Evolutionary conservation across 2,329 filamentous ascomycete species (phyloP).

Genomic region (Parastagonospora nodorum): DNA sequence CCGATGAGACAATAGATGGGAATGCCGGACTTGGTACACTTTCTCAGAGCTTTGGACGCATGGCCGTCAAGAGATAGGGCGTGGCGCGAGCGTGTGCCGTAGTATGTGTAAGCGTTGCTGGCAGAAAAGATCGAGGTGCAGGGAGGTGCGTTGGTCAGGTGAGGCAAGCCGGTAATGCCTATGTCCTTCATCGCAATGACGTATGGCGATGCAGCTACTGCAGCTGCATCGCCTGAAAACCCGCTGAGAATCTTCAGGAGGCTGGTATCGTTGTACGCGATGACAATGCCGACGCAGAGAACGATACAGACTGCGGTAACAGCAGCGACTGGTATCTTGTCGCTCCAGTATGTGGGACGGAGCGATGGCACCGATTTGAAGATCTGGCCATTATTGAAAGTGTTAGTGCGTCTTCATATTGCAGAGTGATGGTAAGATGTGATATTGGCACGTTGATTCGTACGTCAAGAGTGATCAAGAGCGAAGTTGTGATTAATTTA

Average conservation of each 20-base stretch:
- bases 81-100: slow-evolving; percentile 56
- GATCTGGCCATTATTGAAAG: no score
- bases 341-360: no score
- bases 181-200: slow-evolving; percentile 61
- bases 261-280: slow-evolving; percentile 71
- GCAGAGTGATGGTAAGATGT: no score
- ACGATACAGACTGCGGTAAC: slow-evolving; percentile 46
- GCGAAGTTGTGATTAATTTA: no score
- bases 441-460: no score
- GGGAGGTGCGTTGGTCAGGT: slow-evolving; percentile 61
- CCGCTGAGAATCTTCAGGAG: slow-evolving; percentile 60
- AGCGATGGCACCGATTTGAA: no score
- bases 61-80: slow-evolving; percentile 56
- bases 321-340: slow-evolving; percentile 47
- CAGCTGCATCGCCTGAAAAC: slow-evolving; percentile 36
- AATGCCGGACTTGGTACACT: slow-evolving; percentile 64
- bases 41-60: slow-evolving; percentile 59
- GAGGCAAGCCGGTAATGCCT: slow-evolving; percentile 57
- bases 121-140: slow-evolving; percentile 59
- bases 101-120: slow-evolving; percentile 61
- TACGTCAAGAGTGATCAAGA: no score
- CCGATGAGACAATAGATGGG: slow-evolving; percentile 73
- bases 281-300: slow-evolving; percentile 50
- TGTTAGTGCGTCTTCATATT: no score
- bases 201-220: slow-evolving; percentile 62